Base-by-base conservation (phyloP, 768 basidiomycete genomes). In the Phaffia australis region DNA sequence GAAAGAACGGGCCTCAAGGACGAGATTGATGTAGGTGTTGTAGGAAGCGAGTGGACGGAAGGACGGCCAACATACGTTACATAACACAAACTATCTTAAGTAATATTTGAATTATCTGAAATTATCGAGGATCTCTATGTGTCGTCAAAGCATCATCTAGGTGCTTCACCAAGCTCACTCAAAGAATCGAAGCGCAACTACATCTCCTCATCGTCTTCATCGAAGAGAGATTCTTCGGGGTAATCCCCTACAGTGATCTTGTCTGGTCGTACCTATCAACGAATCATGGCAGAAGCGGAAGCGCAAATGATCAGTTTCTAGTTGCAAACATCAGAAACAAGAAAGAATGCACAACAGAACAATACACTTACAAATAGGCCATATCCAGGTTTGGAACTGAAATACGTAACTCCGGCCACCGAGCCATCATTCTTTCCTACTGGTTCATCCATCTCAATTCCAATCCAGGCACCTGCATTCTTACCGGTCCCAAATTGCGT, bases 361-460 rank as follows among this genome's bases (percentile, higher is more conserved):
- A 29, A 5, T 27, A 11, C 30, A 56, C 54, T 83, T 21, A 93
- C 88, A 75, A 98, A 95, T 1, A 86, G 84, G 0, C 92, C 94
- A 64, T 87, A 84, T 56, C 84, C 85, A 11, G 83, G 83, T 55
- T 76, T 78, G 74, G 90, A 91, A 11, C 82, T 80, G 74, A 97
- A 98, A 74, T 95, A 97, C n/a, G 80, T 79, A 69, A 85, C 83
- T 0, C 88, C 90, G 72, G 90, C 82, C 2, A 94, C 87, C 92
- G 85, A 85, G 71, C 94, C 94, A 75, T 97, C 88, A 69, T 93
- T 92, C 79, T 93, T 97, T 15, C 94, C 94, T 27, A 89, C 81
- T 3, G 94, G 93, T 72, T 98, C 94, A 73, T 98, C 94, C 73
- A 92, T 89, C 75, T 94, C 89, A 23, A 98, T 80, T 0, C 94